Evolutionary conservation across 1,284 basidiomycete genomes (phyloP).

Genomic region (Ustilago trichophora): DNA sequence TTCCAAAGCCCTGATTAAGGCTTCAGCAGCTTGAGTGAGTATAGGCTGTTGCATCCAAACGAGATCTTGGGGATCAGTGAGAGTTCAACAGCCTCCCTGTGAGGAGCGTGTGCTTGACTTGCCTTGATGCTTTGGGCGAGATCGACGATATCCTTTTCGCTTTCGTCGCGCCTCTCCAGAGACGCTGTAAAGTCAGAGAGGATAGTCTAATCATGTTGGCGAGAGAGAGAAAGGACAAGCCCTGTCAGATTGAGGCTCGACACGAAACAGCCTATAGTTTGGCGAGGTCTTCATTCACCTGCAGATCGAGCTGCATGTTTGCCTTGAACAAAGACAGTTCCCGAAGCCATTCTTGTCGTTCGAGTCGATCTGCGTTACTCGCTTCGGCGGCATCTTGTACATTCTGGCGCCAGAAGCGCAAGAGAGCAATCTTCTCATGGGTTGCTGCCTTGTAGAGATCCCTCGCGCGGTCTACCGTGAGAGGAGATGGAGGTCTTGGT

Average conservation of each 20-base stretch:
- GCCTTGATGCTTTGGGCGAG: constrained; percentile 3
- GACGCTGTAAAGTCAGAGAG: neutral
- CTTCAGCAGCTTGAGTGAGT: neutral
- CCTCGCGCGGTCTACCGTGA: constrained; percentile 17
- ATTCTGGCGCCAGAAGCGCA: constrained; percentile 8
- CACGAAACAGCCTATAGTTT: too few relatives aligned
- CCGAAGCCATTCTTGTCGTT: constrained; percentile 9
- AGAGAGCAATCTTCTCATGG: constrained; percentile 9
- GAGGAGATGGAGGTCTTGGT: neutral
- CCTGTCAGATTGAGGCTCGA: too few relatives aligned
- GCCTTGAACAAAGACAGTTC: neutral
- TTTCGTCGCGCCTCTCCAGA: neutral
- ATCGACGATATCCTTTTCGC: neutral
- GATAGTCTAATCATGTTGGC: too few relatives aligned
- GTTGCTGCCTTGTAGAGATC: constrained; percentile 23
- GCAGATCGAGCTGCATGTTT: constrained; percentile 1
- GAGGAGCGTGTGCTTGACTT: too few relatives aligned
- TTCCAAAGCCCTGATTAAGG: neutral
- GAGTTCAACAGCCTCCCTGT: neutral
- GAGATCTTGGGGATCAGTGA: too few relatives aligned
- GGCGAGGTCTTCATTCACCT: neutral
- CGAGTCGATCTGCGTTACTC: constrained; percentile 5
- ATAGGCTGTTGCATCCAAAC: neutral
- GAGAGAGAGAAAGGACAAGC: too few relatives aligned
- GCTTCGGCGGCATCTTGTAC: neutral